These are phyloP conservation scores for Cercospora canescens DNA, from an alignment of 2,329 filamentous ascomycete genomes.

Conservation along the genomic window DNA sequence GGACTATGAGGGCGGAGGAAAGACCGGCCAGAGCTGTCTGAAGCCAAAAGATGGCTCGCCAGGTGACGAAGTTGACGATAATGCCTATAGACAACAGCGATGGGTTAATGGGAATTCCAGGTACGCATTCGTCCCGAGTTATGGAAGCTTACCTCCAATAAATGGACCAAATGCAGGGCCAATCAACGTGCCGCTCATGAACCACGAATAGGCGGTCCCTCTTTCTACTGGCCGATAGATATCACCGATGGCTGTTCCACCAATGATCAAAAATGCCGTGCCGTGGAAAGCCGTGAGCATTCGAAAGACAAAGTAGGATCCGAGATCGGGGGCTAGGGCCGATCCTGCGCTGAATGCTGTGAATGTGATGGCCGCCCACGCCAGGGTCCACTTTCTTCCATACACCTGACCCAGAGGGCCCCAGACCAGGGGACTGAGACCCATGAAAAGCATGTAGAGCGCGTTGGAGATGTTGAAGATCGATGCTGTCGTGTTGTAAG, in stretches of 20 bases:
- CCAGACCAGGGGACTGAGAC: slow-evolving; percentile 68
- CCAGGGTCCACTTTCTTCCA: slow-evolving; percentile 50
- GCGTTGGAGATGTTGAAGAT: slow-evolving; percentile 76
- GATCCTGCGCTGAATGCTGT: slow-evolving; percentile 70
- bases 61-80: slow-evolving; percentile 71
- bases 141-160: slow-evolving; percentile 52
- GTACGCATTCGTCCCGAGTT: not conserved
- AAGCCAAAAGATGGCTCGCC: slow-evolving; percentile 77
- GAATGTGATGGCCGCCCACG: slow-evolving; percentile 64
- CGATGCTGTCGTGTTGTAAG: slow-evolving; percentile 58
- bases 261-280: slow-evolving; percentile 67
- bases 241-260: slow-evolving; percentile 66
- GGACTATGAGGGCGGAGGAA: slow-evolving; percentile 60
- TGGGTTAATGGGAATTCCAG: not conserved
- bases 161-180: slow-evolving; percentile 70
- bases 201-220: slow-evolving; percentile 69
- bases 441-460: slow-evolving; percentile 74
- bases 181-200: slow-evolving; percentile 56
- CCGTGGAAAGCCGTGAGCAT: slow-evolving; percentile 74
- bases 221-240: slow-evolving; percentile 61
- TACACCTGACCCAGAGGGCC: slow-evolving; percentile 62
- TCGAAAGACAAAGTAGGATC: slow-evolving; percentile 71
- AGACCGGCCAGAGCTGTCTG: slow-evolving; percentile 67
- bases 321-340: slow-evolving; percentile 69
- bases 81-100: slow-evolving; percentile 45